Base-by-base conservation (phyloP, 208 protist genomes). In the Acanthamoeba sp. region DNA sequence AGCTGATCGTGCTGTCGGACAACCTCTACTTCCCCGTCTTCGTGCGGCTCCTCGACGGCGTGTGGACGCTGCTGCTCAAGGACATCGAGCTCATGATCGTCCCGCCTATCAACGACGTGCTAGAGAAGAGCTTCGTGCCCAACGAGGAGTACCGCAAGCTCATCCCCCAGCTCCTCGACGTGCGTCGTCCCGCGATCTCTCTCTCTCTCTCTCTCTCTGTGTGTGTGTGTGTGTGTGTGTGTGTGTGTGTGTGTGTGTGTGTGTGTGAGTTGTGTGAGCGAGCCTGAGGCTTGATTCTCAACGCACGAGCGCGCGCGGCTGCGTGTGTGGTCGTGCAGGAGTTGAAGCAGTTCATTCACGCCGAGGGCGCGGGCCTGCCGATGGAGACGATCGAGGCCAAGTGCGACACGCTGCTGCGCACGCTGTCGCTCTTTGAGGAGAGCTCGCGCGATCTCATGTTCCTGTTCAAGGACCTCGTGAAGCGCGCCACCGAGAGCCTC, bases 1-100 rank as follows among this genome's bases (percentile, higher is more conserved):
- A 91, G 62, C 36, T 91, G n/a, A 91, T 91, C 62, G 57, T 91
- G 57, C 62, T 91, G 55, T 64, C 85, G 55, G 57, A 91, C 32
- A 64, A 91, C 40, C 32, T 91, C 20, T 91, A 91, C 36, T 64
- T 64, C 48, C 85, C 85, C 16, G 85, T 91, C 34, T 91, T 91
- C 36, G 85, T 73, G 22, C 62, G 32, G 22, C 36, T 91, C 42
- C 36, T 91, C 27, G 34, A 73, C 12, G 85, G 85, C 16, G 85
- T 91, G 24, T 91, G 85, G 85, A 32, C 36, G 34, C 57, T 91
- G 36, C 42, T 91, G 45, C 50, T 91, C 16, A 71, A 52, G 36
- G 85, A 91, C 32, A 73, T 91, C 34, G 85, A 91, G 42, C 34
- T 71, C 34, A 66, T 91, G 85, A 48, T 91, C 34, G 32, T 91